Conservation (phyloP, 441 rosid genomes). For the Eutrema salsugineum region DNA sequence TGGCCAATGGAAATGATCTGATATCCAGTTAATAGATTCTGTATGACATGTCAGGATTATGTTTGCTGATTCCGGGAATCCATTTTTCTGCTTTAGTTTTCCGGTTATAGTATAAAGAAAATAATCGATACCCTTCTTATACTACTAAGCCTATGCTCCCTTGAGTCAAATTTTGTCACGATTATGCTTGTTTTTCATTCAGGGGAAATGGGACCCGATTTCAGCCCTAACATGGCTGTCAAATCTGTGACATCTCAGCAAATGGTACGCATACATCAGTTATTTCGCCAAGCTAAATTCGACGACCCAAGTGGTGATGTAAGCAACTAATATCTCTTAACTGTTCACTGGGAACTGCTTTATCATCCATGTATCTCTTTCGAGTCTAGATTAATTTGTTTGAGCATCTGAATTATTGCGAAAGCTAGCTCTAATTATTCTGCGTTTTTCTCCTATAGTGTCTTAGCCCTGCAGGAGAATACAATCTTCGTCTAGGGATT, state of each 20-base stretch:
- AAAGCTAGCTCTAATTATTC: background rate
- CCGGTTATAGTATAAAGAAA: background rate
- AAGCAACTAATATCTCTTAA: conserved; percentile 35
- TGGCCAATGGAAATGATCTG: background rate
- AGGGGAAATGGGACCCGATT: conserved; percentile 99
- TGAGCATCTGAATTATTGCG: background rate
- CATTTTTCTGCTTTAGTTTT: conserved; percentile 1
- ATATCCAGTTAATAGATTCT: background rate
- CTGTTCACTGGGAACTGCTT: background rate
- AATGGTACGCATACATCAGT: conserved; percentile 95
- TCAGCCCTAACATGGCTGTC: conserved; percentile 73
- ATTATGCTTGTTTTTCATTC: conserved; percentile 14
- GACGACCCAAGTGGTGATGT: conserved; percentile 97
- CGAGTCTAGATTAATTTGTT: background rate
- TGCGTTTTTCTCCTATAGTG: conserved; percentile 46
- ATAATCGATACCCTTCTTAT: background rate
- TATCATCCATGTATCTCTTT: background rate
- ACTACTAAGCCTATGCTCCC: background rate
- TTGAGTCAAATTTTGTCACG: background rate
- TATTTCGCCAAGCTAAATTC: conserved; percentile 98
- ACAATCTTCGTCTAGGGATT: conserved; percentile 98
- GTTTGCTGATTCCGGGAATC: background rate
- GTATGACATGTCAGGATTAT: background rate
- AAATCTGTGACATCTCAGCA: conserved; percentile 87
- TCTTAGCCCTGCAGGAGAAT: conserved; percentile 99